These are phyloP conservation scores for Gracilaria vermiculophylla DNA, from an alignment of 23 red algal genomes.

Conservation along the genomic window DNA sequence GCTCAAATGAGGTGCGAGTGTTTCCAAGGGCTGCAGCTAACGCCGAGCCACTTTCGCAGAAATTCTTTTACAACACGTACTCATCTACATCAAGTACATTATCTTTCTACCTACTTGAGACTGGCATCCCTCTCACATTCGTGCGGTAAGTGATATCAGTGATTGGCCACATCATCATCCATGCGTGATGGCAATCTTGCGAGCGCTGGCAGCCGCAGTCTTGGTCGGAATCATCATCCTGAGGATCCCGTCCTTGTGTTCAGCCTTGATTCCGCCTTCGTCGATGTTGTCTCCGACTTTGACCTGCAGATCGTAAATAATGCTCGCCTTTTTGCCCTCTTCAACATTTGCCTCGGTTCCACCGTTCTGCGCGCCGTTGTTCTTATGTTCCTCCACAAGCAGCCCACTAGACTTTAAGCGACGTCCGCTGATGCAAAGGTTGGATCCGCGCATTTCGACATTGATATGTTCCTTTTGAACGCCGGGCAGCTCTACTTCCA, in stretches of 20 bases:
- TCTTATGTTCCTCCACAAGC: background rate
- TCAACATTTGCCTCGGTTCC: background rate
- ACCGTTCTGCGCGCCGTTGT: background rate
- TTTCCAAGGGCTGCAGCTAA: too few species aligned
- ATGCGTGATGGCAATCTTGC: slow-evolving; percentile 1
- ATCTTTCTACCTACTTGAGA: too few species aligned
- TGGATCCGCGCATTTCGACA: background rate
- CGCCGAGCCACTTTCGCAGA: too few species aligned
- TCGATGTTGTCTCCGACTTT: background rate
- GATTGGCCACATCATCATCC: too few species aligned
- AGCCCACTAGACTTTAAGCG: background rate
- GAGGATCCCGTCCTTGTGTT: background rate
- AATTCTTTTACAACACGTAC: too few species aligned
- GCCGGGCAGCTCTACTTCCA: slow-evolving; percentile 9
- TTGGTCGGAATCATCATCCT: background rate
- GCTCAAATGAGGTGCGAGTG: too few species aligned
- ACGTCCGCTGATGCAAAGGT: background rate
- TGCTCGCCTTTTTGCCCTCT: background rate
- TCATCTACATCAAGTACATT: too few species aligned
- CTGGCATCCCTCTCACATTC: too few species aligned
- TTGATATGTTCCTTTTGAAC: background rate
- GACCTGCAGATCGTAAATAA: background rate
- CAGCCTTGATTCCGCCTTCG: background rate
- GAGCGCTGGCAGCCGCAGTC: background rate
- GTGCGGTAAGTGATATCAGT: too few species aligned